Conservation (phyloP, 306 rosid genomes). For the cucumber (Cucumis sativus) region Cucumber_9930_V3 NC_026657.2:31809501-31810000, state of each 20-base stretch:
- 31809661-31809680: constrained; percentile 3
- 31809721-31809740: constrained; percentile 22
- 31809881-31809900: constrained; percentile 85
- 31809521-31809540: not conserved
- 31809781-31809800: constrained; percentile 39
- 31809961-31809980: no score
- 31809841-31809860: constrained; percentile 50
- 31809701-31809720: constrained; percentile 19
- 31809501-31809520: not conserved
- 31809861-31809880: constrained; percentile 93
- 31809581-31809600: not conserved
- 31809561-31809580: not conserved
- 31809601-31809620: not conserved
- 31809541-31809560: not conserved
- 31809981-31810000: no score
- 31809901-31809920: constrained; percentile 60
- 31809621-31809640: not conserved
- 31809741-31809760: constrained; percentile 10
- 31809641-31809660: not conserved
- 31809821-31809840: constrained; percentile 61
- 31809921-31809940: constrained; percentile 62
- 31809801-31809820: constrained; percentile 20
- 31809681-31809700: constrained; percentile 13
- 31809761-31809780: constrained; percentile 20
- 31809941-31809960: constrained; percentile 20